A percentile compares a stretch with the other conserved stretches of the same genome.
Evolutionary conservation across 176 grass and related monocot species (phyloP).

Genomic region (Cocos nucifera): DNA sequence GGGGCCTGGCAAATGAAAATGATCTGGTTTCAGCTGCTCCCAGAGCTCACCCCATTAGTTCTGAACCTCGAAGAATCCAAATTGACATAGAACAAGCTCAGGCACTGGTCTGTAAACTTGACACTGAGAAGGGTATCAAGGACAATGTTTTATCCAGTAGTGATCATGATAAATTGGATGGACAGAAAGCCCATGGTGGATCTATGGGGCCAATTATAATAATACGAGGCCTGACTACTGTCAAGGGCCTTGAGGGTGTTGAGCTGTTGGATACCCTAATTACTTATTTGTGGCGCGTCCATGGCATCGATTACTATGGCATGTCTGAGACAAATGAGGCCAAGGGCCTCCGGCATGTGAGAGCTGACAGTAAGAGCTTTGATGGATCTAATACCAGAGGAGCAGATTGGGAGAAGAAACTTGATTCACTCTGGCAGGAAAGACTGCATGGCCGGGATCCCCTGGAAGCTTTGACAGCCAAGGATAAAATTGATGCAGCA

Average conservation of each 20-base stretch:
- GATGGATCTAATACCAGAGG: slow-evolving; percentile 39
- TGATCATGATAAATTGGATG: slow-evolving; percentile 54
- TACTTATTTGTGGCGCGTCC: slow-evolving; percentile 92
- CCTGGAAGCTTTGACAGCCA: slow-evolving; percentile 58
- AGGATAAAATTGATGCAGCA: slow-evolving; percentile 94
- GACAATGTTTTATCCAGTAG: slow-evolving; percentile 56
- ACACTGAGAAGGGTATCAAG: slow-evolving; percentile 78
- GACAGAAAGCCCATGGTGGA: slow-evolving; percentile 80
- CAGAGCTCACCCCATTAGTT: slow-evolving; percentile 67
- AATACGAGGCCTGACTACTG: slow-evolving; percentile 80
- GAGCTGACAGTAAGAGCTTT: slow-evolving; percentile 62
- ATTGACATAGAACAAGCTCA: slow-evolving; percentile 70
- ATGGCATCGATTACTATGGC: slow-evolving; percentile 97
- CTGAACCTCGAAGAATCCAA: slow-evolving; percentile 64
- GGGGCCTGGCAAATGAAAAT: slow-evolving; percentile 50
- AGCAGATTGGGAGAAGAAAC: slow-evolving; percentile 88
- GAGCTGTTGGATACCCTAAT: slow-evolving; percentile 86
- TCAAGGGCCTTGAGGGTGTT: slow-evolving; percentile 91
- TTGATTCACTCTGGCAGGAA: slow-evolving; percentile 80
- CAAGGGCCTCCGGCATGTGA: slow-evolving; percentile 74
- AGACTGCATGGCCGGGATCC: slow-evolving; percentile 77
- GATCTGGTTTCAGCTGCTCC: slow-evolving; percentile 57
- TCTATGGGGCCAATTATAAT: slow-evolving; percentile 99
- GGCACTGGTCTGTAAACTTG: slow-evolving; percentile 63
- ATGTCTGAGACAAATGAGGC: slow-evolving; percentile 59